Evolutionary conservation across 148 eudicot species (phyloP).

Genomic region (Salicornia ramosissima): DNA sequence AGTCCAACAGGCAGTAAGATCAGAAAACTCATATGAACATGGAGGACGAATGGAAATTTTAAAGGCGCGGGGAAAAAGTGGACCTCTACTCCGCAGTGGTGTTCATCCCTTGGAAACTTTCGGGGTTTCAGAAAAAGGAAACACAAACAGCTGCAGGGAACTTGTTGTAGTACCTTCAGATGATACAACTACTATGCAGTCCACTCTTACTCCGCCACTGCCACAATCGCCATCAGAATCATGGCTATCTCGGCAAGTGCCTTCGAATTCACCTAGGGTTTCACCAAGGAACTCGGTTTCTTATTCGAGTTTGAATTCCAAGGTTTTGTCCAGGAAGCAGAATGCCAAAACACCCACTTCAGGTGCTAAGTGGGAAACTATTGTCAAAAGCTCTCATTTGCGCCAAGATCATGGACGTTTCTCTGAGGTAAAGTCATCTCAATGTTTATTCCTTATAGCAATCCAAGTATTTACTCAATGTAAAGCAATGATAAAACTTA

Average conservation of each 20-base stretch:
- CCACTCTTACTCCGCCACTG: conserved; percentile 68
- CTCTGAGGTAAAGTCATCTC: conserved; percentile 61
- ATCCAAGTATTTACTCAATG: not conserved
- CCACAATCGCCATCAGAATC: conserved; percentile 98
- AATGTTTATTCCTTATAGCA: not conserved
- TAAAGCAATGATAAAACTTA: not conserved
- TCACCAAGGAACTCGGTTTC: conserved; percentile 57
- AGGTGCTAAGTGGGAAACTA: conserved; percentile 84
- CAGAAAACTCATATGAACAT: conserved; percentile 18
- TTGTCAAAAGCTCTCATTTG: conserved; percentile 77
- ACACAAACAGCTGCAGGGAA: conserved; percentile 26
- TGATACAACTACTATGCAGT: conserved; percentile 24
- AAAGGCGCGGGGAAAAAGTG: conserved; percentile 36
- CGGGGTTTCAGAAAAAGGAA: conserved; percentile 10
- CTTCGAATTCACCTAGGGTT: conserved; percentile 50
- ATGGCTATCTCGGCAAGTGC: conserved; percentile 81
- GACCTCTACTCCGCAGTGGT: conserved; percentile 19
- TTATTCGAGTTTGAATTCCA: conserved; percentile 27
- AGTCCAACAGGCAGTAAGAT: not conserved
- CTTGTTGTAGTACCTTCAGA: conserved; percentile 21
- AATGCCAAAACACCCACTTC: conserved; percentile 26
- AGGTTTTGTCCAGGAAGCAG: conserved; percentile 37
- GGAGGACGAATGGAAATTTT: conserved; percentile 23
- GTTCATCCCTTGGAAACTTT: conserved; percentile 14
- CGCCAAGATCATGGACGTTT: conserved; percentile 70